Evolutionary conservation across 2,329 filamentous ascomycete species (phyloP), one percentile per base, ranked within the genome.

Genomic region (Basipetospora chlamydospora): DNA sequence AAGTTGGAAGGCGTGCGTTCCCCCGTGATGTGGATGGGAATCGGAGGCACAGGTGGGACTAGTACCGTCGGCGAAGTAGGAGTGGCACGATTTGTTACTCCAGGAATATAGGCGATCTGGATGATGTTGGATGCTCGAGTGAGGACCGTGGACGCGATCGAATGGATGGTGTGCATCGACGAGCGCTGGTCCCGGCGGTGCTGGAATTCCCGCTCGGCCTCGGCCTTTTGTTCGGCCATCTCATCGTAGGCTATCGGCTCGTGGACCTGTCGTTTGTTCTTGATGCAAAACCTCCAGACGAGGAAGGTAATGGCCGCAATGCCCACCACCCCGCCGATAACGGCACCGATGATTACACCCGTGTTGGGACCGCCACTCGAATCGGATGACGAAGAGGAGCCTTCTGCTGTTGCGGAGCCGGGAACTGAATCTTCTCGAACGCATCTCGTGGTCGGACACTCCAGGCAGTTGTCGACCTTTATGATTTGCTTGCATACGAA

Each of bases 121-220:
- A 98, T 98, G 54, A 98, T 88, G 63, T 98, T 98, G 50, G 90
- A 96, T 33, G 90, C 90, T 43, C 90, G 78, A 13, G 90, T 96
- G 42, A 95, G 72, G 41, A 96, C 86, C 18, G 88, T 96, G 8
- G 87, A 95, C 12, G 90, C 90, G 52, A 98, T 85, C 10, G 88
- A 96, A 49, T 80, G 73, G 38, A 88, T 79, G n/a, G 83, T 83
- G 53, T 90, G 77, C 30, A 83, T 82, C 9, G 87, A 90, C 38
- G 80, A 73, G 47, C 86, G 70, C 44, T 77, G 67, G 47, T 73
- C 69, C 44, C 67, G 56, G 45, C 64, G 60, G 46, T 64, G 65
- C 39, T 56, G 64, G 51, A 66, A 51, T 46, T 35, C 55, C 46
- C 3, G 51, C 47, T 17, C 45, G 21, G 56, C 55, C 47, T 18